A percentile compares a stretch with the other conserved stretches of the same genome.
phyloP scores from a whole-genome alignment of 2,329 filamentous ascomycete species.

The Fusarium euwallaceae region DNA sequence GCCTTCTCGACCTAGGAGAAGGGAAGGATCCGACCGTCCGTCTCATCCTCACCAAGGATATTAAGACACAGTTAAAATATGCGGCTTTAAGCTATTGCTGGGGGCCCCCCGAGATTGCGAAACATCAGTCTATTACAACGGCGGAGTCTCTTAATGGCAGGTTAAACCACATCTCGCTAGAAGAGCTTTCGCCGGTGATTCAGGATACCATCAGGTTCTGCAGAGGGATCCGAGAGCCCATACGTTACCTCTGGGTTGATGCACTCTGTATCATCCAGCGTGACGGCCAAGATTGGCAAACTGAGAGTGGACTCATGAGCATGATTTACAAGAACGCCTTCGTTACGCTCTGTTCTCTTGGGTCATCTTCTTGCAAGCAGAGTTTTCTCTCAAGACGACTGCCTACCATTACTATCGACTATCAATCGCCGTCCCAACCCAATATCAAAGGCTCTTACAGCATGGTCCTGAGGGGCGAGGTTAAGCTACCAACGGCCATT shows the following conservation, averaged over 20 bases:
- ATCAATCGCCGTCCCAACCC: not conserved
- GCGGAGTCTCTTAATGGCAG: not conserved
- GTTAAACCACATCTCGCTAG: not conserved
- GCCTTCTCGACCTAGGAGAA: not conserved
- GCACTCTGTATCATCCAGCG: slow-evolving; percentile 20
- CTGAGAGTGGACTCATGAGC: not conserved
- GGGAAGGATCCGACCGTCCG: not conserved
- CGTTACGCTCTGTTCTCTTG: not conserved
- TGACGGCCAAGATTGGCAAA: not conserved
- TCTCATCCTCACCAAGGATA: not conserved
- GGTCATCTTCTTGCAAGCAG: not conserved
- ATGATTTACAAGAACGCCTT: not conserved
- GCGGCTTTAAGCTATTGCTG: slow-evolving; percentile 6
- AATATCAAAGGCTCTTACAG: not conserved
- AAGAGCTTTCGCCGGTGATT: not conserved
- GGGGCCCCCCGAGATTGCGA: not conserved
- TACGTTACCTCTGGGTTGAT: slow-evolving; percentile 24
- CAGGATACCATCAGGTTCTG: not conserved
- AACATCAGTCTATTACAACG: not conserved
- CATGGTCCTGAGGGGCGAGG: not conserved
- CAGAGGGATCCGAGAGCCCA: not conserved
- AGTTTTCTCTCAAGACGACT: not conserved
- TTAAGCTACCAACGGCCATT: not conserved
- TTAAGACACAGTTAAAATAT: not conserved
- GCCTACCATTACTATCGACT: not conserved